Evolutionary conservation across 305 asterid species (phyloP).

Genomic region (Fraxinus albicans): DNA sequence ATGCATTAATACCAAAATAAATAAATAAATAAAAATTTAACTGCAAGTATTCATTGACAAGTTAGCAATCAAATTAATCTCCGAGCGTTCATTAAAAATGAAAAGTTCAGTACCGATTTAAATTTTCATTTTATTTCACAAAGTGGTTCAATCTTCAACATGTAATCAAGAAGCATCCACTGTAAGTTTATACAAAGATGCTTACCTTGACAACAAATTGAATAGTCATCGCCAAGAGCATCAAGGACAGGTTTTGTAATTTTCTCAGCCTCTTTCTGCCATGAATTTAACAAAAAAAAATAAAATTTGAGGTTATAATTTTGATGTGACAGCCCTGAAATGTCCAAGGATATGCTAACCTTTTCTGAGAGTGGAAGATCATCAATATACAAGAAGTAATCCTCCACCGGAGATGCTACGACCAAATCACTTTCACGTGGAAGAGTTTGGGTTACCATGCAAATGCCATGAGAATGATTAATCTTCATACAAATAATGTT

Average conservation of each 20-base stretch:
- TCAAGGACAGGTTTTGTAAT: conserved; percentile 62
- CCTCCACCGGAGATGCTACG: conserved; percentile 87
- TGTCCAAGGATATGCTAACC: conserved; percentile 38
- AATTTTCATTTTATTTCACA: neutral
- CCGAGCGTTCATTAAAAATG: neutral
- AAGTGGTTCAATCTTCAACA: conserved; percentile 12
- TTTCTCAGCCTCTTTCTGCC: conserved; percentile 72
- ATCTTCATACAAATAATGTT: neutral
- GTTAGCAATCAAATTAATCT: neutral
- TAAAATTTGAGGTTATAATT: conserved; percentile 10
- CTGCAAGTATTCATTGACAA: neutral
- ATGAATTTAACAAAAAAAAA: conserved; percentile 12
- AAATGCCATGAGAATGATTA: neutral
- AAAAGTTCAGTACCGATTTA: neutral
- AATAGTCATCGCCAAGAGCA: conserved; percentile 91
- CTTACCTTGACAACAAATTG: conserved; percentile 80
- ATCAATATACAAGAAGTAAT: conserved; percentile 80
- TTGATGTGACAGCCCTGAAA: conserved; percentile 9
- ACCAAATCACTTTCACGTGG: conserved; percentile 64
- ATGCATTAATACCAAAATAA: neutral
- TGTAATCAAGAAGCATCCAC: neutral
- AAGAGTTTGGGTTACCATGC: conserved; percentile 14
- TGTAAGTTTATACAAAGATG: neutral
- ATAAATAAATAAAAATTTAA: neutral
- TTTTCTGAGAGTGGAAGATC: conserved; percentile 72